phyloP scores from a whole-genome alignment of 495 filamentous ascomycete genomes.

The Poronia punctata region DNA sequence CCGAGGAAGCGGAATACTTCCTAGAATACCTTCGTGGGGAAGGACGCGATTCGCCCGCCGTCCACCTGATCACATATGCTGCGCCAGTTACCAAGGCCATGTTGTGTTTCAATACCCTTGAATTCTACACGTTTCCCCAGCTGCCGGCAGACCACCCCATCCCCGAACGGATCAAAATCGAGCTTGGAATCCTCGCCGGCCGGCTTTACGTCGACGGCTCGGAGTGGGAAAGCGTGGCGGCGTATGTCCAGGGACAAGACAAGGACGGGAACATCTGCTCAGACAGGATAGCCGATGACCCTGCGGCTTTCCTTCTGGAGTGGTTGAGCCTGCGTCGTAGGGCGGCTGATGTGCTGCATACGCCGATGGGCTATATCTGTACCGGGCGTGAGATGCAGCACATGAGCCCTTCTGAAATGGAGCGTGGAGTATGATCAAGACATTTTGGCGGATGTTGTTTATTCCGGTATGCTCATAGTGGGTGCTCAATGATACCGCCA shows the following conservation, averaged over 20 bases:
- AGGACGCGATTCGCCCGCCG: not conserved
- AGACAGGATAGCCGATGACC: conserved; percentile 1
- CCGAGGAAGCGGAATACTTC: conserved; percentile 48
- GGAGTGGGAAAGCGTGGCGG: conserved; percentile 21
- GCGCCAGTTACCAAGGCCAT: conserved; percentile 48
- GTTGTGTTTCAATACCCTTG: conserved; percentile 44
- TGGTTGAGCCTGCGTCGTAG: conserved; percentile 46
- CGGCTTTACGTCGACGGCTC: conserved; percentile 47
- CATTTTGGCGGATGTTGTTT: not conserved
- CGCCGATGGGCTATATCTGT: conserved; percentile 50
- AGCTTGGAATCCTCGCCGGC: conserved; percentile 50
- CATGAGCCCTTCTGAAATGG: not conserved
- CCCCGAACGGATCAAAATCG: conserved; percentile 41
- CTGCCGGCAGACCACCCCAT: conserved; percentile 28
- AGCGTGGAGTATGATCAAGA: no score
- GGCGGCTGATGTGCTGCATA: conserved; percentile 46
- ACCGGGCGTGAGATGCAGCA: conserved; percentile 23
- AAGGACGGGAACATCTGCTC: not conserved
- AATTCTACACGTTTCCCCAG: conserved; percentile 41
- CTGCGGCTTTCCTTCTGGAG: conserved; percentile 21
- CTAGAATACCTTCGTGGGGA: conserved; percentile 32
- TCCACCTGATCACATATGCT: conserved; percentile 44
- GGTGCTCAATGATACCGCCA: not conserved
- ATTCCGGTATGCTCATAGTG: not conserved
- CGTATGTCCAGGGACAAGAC: conserved; percentile 1